phyloP scores from a whole-genome alignment of 345 rosid species.

The Corymbia maculata region DNA sequence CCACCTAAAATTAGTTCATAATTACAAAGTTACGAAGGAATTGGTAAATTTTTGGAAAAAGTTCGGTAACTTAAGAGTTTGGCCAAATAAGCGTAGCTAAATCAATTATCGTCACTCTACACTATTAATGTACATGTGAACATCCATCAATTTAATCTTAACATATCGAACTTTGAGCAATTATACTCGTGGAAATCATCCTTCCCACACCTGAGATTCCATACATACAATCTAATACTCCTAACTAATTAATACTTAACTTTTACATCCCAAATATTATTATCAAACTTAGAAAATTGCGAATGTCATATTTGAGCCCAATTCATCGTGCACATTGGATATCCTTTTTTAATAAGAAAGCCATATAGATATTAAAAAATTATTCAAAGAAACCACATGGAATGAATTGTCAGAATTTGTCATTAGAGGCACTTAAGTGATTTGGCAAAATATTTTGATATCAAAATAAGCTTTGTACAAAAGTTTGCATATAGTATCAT shows the following conservation, averaged over 20 bases:
- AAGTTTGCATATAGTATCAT: not conserved
- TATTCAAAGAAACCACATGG: not conserved
- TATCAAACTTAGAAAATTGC: no score
- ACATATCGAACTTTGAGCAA: not conserved
- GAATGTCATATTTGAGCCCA: no score
- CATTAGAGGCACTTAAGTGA: fast-evolving
- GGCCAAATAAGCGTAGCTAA: not conserved
- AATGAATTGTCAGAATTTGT: not conserved
- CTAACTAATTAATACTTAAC: not conserved
- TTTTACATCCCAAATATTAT: not conserved
- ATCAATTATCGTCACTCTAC: not conserved
- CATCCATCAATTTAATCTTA: not conserved
- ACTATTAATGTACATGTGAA: not conserved
- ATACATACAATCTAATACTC: not conserved
- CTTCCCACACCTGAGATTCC: not conserved
- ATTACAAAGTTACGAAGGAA: not conserved
- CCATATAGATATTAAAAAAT: not conserved
- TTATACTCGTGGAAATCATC: not conserved
- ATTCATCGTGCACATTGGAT: no score
- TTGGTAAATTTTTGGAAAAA: not conserved
- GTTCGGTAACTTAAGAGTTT: not conserved
- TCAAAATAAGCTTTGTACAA: no score
- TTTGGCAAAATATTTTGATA: fast-evolving
- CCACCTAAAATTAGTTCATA: not conserved
- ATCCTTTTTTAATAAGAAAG: no score